Evolutionary conservation across 345 rosid species (phyloP), one percentile per base, ranked within the genome.

Genomic region (Citrus medica): DNA sequence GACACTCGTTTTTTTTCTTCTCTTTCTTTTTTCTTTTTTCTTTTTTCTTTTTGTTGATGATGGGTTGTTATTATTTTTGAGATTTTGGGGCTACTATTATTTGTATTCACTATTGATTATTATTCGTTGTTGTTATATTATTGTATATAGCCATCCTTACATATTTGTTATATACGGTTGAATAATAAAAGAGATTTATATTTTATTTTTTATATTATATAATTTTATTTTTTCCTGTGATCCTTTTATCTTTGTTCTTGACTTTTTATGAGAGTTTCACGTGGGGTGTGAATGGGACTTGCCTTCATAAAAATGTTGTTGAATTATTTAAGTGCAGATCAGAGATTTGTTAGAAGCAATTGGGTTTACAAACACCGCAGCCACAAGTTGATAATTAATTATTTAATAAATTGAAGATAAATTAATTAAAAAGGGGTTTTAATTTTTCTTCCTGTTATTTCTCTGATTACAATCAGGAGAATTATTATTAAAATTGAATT

Each of bases 171-270:
- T 19, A 62, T 74, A 42, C 60, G 21, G 28, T 61, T 35, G 59
- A 74, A 62, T 74, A 74, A 62, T 74, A 74, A 62, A 61, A 61
- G 77, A 74, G 77, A 74, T 40, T 40, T 25, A 25, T 25, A 25
- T 48, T 69, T 27, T 48, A 35, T 35, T 35, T 35, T 14, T 0
- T 9, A 14, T 24, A 0, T 30, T 61, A 38, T 28, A 33, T 33
- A 5, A n/a, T n/a, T n/a, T n/a, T 33, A 5, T 35, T 35, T 35
- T 6, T 5, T 35, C 1, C 37, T 5, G 7, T 35, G 37, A 35
- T 35, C 37, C 7, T 35, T 35, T 35, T 35, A 1, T 35, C 37
- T 35, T 35, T 35, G 1, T 35, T 35, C 37, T 35, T 35, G 37
- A 35, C 37, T 35, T 33, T 5, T 17, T 27, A 62, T 63, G 6